Percentiles rank a stretch among this genome's conserved stretches.
These are phyloP conservation scores for Daedaleopsis nitida DNA, from an alignment of 768 basidiomycete species.

Conservation along the genomic window DNA sequence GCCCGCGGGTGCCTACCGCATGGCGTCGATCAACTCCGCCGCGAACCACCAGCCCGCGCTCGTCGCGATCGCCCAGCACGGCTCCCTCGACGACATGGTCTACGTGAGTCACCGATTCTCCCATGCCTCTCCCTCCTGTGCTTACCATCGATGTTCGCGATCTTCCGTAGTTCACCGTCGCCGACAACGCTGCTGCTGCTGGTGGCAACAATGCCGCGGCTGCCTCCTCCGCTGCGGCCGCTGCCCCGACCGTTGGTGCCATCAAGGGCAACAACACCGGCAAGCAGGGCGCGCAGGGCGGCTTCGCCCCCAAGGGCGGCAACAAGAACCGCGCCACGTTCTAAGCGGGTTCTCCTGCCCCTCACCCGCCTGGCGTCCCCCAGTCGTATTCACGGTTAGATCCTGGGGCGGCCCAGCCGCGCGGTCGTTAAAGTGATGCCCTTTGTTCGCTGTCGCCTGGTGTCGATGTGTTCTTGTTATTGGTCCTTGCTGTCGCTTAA, in stretches of 20 bases:
- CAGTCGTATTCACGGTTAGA: no score
- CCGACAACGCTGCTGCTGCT: slow-evolving; percentile 20
- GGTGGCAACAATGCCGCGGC: slow-evolving; percentile 10
- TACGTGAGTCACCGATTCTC: slow-evolving; percentile 32
- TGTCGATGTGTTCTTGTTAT: no score
- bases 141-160: not conserved
- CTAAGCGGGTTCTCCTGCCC: not conserved
- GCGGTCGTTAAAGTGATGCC: not conserved
- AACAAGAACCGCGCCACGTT: slow-evolving; percentile 1
- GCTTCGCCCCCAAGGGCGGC: slow-evolving; percentile 9
- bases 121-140: not conserved
- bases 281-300: slow-evolving; percentile 16
- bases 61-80: slow-evolving; percentile 45
- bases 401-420: not conserved
- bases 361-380: not conserved
- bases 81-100: slow-evolving; percentile 41
- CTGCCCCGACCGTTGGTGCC: slow-evolving; percentile 13
- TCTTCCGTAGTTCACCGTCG: slow-evolving; percentile 28
- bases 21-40: slow-evolving; percentile 47
- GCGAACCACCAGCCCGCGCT: slow-evolving; percentile 46
- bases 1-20: slow-evolving; percentile 43
- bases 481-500: not conserved
- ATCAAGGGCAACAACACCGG: slow-evolving; percentile 20
- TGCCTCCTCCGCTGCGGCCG: slow-evolving; percentile 8
- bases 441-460: not conserved